phyloP scores from a whole-genome alignment of 139 green algal species.

The Deuterostichococcus epilithicus region DNA sequence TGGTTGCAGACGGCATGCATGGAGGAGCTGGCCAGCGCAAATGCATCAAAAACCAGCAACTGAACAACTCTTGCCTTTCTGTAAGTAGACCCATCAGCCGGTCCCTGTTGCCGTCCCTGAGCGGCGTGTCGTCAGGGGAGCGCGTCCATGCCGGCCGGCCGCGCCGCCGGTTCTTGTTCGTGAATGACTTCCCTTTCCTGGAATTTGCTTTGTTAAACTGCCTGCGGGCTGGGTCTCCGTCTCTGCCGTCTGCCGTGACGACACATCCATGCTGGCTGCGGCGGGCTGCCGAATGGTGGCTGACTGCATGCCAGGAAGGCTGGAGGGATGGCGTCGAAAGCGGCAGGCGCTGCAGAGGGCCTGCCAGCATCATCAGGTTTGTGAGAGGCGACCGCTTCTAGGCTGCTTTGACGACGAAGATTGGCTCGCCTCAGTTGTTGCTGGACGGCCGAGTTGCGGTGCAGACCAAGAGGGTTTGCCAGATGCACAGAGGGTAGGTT shows the following conservation, averaged over 20 bases:
- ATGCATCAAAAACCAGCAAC: not conserved
- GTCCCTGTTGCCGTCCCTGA: slow-evolving; percentile 80
- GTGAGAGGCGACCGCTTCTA: too few relatives aligned
- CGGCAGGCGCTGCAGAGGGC: not conserved
- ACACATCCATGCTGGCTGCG: not conserved
- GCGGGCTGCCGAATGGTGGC: too few relatives aligned
- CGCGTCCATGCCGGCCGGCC: slow-evolving; percentile 42
- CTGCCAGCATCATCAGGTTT: not conserved
- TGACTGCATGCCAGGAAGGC: not conserved
- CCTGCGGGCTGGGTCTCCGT: not conserved
- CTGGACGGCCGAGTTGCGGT: too few relatives aligned
- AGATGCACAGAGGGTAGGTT: not conserved
- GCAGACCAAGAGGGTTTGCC: slow-evolving; percentile 1
- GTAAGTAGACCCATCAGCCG: slow-evolving; percentile 76
- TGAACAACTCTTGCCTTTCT: slow-evolving; percentile 34
- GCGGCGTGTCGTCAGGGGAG: slow-evolving; percentile 59
- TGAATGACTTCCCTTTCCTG: slow-evolving; percentile 26
- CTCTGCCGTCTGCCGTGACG: not conserved
- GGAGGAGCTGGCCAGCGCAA: not conserved
- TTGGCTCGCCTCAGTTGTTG: too few relatives aligned
- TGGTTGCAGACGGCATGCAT: not conserved
- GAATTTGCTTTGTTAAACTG: slow-evolving; percentile 7
- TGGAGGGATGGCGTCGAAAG: too few relatives aligned
- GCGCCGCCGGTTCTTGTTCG: slow-evolving; percentile 30
- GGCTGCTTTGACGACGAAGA: too few relatives aligned